Evolutionary conservation across 2,329 filamentous ascomycete species (phyloP).

Genomic region (Zasmidium angulare): DNA sequence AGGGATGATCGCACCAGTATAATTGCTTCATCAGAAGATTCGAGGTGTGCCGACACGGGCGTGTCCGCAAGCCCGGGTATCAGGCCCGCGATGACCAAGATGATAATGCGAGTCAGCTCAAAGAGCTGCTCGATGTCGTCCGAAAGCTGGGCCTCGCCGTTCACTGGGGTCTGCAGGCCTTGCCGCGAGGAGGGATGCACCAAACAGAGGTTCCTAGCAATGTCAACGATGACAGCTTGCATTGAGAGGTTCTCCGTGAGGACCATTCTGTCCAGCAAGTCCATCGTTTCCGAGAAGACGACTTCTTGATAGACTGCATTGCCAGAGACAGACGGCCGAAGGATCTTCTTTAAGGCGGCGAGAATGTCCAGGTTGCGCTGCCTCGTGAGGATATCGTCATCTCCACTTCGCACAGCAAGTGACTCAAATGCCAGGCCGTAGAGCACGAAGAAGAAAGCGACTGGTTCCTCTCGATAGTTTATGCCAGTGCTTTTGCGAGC

Average conservation of each 20-base stretch:
- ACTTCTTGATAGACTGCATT: conserved; percentile 95
- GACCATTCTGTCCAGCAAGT: conserved; percentile 86
- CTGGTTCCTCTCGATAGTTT: conserved; percentile 96
- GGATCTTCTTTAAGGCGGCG: conserved; percentile 87
- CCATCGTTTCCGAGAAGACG: conserved; percentile 96
- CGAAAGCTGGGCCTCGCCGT: conserved; percentile 71
- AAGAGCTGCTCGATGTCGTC: conserved; percentile 98
- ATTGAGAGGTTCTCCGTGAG: conserved; percentile 87
- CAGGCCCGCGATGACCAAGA: conserved; percentile 83
- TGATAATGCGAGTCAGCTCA: conserved; percentile 92
- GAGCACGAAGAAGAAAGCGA: conserved; percentile 97
- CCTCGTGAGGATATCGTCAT: conserved; percentile 33
- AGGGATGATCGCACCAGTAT: conserved; percentile 76
- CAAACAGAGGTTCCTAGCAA: conserved; percentile 84
- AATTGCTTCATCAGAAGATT: conserved; percentile 79
- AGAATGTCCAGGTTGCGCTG: conserved; percentile 70
- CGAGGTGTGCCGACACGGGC: conserved; percentile 53
- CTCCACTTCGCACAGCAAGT: conserved; percentile 76
- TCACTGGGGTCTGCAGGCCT: conserved; percentile 38
- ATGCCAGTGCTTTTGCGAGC: conserved; percentile 72
- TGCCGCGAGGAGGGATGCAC: conserved; percentile 85
- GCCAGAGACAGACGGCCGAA: conserved; percentile 90
- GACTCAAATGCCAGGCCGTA: conserved; percentile 97
- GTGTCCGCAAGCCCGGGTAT: conserved; percentile 75
- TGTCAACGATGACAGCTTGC: conserved; percentile 89